phyloP scores from a whole-genome alignment of 2,329 filamentous ascomycete species.

The Eurotiales sp. region DNA sequence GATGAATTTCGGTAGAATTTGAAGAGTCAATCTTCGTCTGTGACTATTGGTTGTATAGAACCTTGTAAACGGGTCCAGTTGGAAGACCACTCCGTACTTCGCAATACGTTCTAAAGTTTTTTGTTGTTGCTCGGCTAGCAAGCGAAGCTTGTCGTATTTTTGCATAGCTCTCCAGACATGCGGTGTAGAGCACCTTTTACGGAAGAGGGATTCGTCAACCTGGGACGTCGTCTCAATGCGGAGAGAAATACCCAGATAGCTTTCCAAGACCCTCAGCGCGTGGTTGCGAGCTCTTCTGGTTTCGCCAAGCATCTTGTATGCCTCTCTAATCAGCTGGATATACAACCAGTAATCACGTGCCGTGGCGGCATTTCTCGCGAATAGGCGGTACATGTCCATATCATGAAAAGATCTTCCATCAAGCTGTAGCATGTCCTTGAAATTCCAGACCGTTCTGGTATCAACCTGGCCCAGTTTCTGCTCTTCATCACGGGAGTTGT shows the following conservation, averaged over 20 bases:
- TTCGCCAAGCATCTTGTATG: constrained; percentile 28
- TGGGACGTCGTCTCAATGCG: constrained; percentile 16
- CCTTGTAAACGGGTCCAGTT: no score
- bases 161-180: constrained; percentile 24
- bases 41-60: no score
- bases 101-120: constrained; percentile 22
- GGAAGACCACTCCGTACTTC: no score
- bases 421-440: constrained; percentile 63
- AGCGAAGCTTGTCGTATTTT: constrained; percentile 29
- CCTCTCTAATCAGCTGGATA: constrained; percentile 24
- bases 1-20: constrained; percentile 42
- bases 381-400: constrained; percentile 51
- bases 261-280: constrained; percentile 24
- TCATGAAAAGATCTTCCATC: constrained; percentile 56
- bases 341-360: constrained; percentile 20
- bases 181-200: not conserved
- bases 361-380: constrained; percentile 28
- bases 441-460: constrained; percentile 42
- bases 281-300: constrained; percentile 26
- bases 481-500: constrained; percentile 26
- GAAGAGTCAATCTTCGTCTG: constrained; percentile 35
- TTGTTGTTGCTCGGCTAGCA: constrained; percentile 28
- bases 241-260: constrained; percentile 20
- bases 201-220: constrained; percentile 19
- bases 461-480: constrained; percentile 34